phyloP scores from a whole-genome alignment of 768 basidiomycete species.

The Auricularia sp. region DNA sequence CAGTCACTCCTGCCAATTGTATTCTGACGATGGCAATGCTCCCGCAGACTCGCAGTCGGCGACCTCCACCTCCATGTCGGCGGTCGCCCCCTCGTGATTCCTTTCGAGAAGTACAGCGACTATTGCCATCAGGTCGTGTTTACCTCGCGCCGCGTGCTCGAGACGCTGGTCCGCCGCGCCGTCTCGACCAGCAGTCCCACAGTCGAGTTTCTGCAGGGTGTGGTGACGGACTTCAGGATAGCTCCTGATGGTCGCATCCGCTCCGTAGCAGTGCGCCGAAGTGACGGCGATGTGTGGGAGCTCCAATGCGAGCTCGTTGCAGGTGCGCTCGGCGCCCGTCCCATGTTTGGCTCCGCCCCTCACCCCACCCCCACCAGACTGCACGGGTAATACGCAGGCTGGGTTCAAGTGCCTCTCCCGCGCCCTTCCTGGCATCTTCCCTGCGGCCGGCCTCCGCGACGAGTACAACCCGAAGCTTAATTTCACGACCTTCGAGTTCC shows the following conservation, averaged over 20 bases:
- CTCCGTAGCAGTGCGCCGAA: constrained; percentile 11
- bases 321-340: constrained; percentile 9
- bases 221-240: constrained; percentile 19
- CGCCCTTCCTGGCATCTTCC: not conserved
- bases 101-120: constrained; percentile 10
- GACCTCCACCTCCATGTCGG: constrained; percentile 12
- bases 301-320: constrained; percentile 16
- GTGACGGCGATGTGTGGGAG: constrained; percentile 9
- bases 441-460: not conserved
- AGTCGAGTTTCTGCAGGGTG: constrained; percentile 18
- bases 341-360: not conserved
- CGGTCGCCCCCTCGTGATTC: constrained; percentile 9
- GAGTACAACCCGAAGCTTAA: constrained; percentile 19
- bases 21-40: not conserved
- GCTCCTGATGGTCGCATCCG: not conserved
- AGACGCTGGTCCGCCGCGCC: constrained; percentile 23
- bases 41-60: constrained; percentile 9
- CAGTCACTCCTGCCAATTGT: not conserved
- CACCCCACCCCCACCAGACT: constrained; percentile 16
- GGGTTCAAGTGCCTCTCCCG: constrained; percentile 20
- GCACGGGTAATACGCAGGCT: constrained; percentile 20
- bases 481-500: constrained; percentile 14
- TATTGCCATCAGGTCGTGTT: constrained; percentile 14
- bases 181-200: constrained; percentile 15
- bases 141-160: constrained; percentile 18